Evolutionary conservation across 352 stramenopile genomes (phyloP).

Genomic region (Phytophthora ohioensis): DNA sequence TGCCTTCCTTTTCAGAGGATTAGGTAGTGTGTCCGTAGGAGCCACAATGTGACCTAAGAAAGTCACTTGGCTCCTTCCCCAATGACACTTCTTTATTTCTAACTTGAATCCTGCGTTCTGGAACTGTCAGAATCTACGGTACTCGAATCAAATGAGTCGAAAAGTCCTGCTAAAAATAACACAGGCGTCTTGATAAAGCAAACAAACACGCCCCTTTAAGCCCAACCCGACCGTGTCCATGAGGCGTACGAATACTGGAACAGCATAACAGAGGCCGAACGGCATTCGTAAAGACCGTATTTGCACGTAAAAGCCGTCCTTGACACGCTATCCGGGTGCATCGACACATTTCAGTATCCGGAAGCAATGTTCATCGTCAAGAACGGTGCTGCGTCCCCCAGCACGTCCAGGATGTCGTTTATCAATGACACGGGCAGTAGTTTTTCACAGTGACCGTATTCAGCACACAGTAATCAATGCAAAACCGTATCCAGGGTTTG

Average conservation of each 20-base stretch:
- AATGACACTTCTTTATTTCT: constrained; percentile 24
- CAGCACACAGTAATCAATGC: constrained; percentile 17
- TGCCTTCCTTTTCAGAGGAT: constrained; percentile 16
- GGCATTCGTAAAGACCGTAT: constrained; percentile 4
- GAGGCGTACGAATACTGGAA: background rate
- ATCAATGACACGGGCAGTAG: constrained; percentile 7
- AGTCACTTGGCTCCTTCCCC: constrained; percentile 3
- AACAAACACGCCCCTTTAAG: constrained; percentile 6
- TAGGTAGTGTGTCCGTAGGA: constrained; percentile 4
- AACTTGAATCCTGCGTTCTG: background rate
- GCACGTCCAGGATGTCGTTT: constrained; percentile 5
- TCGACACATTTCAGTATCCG: constrained; percentile 4
- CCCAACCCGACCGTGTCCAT: constrained; percentile 11
- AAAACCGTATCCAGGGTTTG: constrained; percentile 21
- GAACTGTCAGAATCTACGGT: background rate
- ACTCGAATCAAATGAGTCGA: constrained; percentile 2
- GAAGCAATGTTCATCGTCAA: background rate
- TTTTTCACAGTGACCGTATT: constrained; percentile 18
- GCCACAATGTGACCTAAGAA: constrained; percentile 18
- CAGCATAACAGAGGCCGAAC: constrained; percentile 4
- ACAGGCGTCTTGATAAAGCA: constrained; percentile 11
- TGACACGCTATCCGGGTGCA: background rate
- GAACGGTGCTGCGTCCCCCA: background rate
- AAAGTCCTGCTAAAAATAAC: constrained; percentile 6
- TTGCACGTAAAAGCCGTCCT: constrained; percentile 15